A percentile compares a stretch with the other conserved stretches of the same genome.
Conservation (phyloP, 768 basidiomycete species). For the Dentipellis sp. region DNA sequence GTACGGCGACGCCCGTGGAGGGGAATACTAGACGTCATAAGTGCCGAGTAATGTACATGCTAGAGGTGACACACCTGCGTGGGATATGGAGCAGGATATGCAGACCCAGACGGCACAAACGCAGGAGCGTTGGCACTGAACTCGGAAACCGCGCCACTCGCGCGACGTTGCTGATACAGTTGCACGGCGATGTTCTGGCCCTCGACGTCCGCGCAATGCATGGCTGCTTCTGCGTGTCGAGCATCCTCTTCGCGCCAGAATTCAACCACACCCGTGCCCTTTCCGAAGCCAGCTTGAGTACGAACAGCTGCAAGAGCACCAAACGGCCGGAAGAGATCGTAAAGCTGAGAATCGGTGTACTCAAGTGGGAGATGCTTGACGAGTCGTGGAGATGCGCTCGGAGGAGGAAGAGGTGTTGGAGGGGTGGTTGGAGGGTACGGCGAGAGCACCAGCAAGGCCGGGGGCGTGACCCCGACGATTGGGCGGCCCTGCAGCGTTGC, state of each 20-base stretch:
- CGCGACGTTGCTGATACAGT: constrained; percentile 57
- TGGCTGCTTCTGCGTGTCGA: constrained; percentile 62
- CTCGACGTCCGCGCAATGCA: constrained; percentile 79
- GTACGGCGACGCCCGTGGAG: constrained; percentile 44
- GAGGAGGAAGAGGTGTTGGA: constrained; percentile 65
- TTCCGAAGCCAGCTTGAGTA: constrained; percentile 65
- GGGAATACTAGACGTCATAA: constrained; percentile 47
- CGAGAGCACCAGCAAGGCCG: constrained; percentile 60
- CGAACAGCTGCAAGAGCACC: constrained; percentile 77
- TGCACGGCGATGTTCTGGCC: constrained; percentile 83
- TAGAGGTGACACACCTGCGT: constrained; percentile 34
- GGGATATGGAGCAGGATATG: constrained; percentile 44
- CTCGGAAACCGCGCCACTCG: constrained; percentile 45
- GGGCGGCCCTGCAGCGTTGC: constrained; percentile 74
- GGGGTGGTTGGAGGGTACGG: constrained; percentile 78
- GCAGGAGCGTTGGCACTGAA: constrained; percentile 68
- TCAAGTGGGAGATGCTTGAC: constrained; percentile 74
- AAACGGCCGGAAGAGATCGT: constrained; percentile 76
- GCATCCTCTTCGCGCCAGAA: constrained; percentile 88
- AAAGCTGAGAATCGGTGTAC: constrained; percentile 65
- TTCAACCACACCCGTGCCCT: constrained; percentile 72
- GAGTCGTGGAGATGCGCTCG: constrained; percentile 68
- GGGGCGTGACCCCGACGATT: constrained; percentile 50
- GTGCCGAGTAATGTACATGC: neutral
- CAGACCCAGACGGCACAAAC: constrained; percentile 65